phyloP scores from a whole-genome alignment of 306 rosid genomes.

The Lablab purpureus region DNA sequence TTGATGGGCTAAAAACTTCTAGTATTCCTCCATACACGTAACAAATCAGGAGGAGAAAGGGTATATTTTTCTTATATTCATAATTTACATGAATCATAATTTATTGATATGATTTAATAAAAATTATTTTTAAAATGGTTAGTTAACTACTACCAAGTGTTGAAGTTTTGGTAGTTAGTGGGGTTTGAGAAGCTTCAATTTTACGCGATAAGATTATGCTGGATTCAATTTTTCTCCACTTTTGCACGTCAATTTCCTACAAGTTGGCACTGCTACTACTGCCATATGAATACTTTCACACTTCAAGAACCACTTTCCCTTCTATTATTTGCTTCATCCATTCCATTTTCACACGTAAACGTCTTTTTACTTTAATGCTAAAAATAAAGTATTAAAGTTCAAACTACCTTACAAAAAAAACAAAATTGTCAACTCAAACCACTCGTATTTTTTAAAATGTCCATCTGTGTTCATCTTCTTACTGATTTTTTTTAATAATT shows the following conservation, averaged over 20 bases:
- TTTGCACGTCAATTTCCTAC: not conserved
- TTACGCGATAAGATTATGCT: constrained; percentile 8
- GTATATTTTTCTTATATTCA: too few species aligned
- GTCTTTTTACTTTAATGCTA: not conserved
- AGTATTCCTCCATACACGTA: not conserved
- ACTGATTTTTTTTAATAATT: not conserved
- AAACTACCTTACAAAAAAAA: not conserved
- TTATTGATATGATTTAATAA: not conserved
- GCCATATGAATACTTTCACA: not conserved
- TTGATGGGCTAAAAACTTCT: not conserved
- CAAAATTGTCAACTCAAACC: not conserved
- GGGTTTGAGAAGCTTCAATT: constrained; percentile 6
- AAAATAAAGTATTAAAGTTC: not conserved
- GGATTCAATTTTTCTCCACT: not conserved
- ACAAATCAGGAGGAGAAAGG: too few species aligned
- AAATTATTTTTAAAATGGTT: too few species aligned
- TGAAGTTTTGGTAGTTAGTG: too few species aligned
- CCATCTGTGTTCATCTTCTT: not conserved
- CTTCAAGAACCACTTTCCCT: not conserved
- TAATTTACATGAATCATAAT: not conserved
- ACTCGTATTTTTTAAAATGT: not conserved
- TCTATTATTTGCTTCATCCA: not conserved
- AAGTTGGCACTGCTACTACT: not conserved
- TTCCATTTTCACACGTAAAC: not conserved
- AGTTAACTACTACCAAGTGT: too few species aligned